These are phyloP conservation scores for Plasmodium inui DNA, from an alignment of 169 alveolate species.

Conservation along the genomic window DNA sequence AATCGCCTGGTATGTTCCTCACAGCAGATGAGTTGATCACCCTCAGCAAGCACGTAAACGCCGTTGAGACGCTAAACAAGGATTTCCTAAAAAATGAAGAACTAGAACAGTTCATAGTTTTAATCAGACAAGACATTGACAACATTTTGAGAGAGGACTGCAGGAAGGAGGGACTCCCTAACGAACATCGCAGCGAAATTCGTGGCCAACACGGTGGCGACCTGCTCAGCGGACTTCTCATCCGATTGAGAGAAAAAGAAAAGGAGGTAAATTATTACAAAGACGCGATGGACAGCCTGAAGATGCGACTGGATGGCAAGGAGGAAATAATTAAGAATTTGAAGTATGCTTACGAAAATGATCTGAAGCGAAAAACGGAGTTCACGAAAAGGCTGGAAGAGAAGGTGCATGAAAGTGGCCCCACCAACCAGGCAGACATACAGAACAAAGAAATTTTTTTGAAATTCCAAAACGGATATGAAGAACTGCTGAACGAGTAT, in stretches of 20 bases:
- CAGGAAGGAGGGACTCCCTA: background rate
- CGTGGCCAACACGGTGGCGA: background rate
- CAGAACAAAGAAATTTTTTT: conserved; percentile 35
- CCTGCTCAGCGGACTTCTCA: background rate
- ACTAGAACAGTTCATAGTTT: conserved; percentile 11
- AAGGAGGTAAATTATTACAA: conserved; percentile 41
- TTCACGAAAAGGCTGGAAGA: background rate
- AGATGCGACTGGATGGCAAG: conserved; percentile 11
- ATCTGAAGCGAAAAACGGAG: conserved; percentile 1
- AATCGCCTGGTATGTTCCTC: background rate
- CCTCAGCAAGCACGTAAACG: conserved; percentile 16
- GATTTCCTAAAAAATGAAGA: conserved; percentile 32
- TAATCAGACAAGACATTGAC: conserved; percentile 24
- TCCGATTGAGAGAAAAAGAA: conserved; percentile 23
- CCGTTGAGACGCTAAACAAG: conserved; percentile 29
- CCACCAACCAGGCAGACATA: background rate
- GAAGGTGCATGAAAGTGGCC: background rate
- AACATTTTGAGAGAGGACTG: background rate
- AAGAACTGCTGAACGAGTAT: conserved; percentile 45
- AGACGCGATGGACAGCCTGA: conserved; percentile 15
- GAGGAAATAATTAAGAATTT: conserved; percentile 51
- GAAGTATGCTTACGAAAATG: conserved; percentile 27
- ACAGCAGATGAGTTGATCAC: background rate
- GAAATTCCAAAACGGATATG: conserved; percentile 16
- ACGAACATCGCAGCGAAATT: background rate